phyloP scores from a whole-genome alignment of 2,329 filamentous ascomycete genomes.

The Scleromitrula shiraiana region DNA sequence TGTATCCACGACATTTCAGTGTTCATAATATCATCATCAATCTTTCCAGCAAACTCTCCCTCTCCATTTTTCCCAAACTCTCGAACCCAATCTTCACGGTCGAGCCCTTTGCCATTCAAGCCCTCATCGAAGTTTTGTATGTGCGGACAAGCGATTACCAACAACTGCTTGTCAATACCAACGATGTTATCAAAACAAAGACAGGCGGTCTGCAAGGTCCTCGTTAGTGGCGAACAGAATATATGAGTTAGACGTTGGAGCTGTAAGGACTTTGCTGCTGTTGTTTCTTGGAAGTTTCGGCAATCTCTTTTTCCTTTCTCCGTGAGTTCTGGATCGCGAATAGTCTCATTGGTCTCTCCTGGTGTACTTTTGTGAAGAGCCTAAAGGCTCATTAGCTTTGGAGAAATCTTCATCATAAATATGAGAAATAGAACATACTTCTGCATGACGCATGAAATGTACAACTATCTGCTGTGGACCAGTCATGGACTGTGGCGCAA shows the following conservation, averaged over 20 bases:
- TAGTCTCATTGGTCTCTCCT: background rate
- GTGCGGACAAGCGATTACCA: background rate
- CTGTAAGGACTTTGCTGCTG: background rate
- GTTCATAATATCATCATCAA: background rate
- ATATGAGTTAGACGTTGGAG: background rate
- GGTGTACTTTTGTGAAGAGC: background rate
- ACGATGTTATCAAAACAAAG: background rate
- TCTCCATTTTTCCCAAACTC: background rate
- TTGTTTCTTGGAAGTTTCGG: background rate
- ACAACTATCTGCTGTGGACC: too few species aligned
- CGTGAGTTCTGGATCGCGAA: background rate
- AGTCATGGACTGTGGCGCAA: too few species aligned
- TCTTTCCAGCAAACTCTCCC: background rate
- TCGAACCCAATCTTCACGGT: background rate
- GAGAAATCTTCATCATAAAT: too few species aligned
- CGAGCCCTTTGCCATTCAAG: background rate
- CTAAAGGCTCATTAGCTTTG: too few species aligned
- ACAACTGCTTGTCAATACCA: background rate
- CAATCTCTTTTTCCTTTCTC: background rate
- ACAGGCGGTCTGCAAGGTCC: background rate
- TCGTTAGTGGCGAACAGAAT: background rate
- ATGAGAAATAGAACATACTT: too few species aligned
- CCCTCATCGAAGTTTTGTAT: background rate
- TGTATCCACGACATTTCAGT: background rate
- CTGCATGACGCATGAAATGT: too few species aligned